Evolutionary conservation across 139 green algal genomes (phyloP).

Genomic region (Edaphochlamys debaryana): DNA sequence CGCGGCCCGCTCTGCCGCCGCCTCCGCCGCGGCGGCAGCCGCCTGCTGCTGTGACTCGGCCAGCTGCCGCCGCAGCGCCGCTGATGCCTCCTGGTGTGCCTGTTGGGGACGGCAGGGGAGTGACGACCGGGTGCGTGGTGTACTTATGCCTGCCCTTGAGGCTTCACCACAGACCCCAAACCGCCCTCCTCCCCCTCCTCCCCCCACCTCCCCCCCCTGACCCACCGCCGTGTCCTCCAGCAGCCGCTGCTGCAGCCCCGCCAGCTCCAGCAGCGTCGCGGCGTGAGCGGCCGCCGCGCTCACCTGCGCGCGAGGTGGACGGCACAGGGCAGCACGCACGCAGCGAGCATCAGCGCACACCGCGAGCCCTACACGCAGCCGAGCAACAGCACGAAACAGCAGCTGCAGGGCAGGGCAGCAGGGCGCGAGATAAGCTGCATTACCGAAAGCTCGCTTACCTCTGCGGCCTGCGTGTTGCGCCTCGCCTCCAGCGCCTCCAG

Average conservation of each 20-base stretch:
- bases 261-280: conserved; percentile 16
- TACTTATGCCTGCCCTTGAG: too few relatives aligned
- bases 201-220: background rate
- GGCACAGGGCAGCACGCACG: too few relatives aligned
- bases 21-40: background rate
- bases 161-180: too few relatives aligned
- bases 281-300: background rate
- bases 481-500: background rate
- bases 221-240: conserved; percentile 14
- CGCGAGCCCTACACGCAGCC: too few relatives aligned
- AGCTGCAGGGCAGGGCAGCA: too few relatives aligned
- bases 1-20: conserved; percentile 7
- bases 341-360: too few relatives aligned
- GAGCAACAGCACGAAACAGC: too few relatives aligned
- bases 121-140: too few relatives aligned
- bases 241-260: background rate
- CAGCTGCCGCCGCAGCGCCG: background rate
- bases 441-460: too few relatives aligned
- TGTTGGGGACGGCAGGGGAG: too few relatives aligned
- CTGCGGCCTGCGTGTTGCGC: background rate
- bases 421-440: too few relatives aligned
- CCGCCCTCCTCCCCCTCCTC: too few relatives aligned
- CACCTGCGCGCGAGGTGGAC: background rate
- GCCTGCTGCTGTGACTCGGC: background rate
- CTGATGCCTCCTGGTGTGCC: background rate